Evolutionary conservation across 1,139 yeast species (phyloP).

Genomic region (Saccharomyces hybrid): DNA sequence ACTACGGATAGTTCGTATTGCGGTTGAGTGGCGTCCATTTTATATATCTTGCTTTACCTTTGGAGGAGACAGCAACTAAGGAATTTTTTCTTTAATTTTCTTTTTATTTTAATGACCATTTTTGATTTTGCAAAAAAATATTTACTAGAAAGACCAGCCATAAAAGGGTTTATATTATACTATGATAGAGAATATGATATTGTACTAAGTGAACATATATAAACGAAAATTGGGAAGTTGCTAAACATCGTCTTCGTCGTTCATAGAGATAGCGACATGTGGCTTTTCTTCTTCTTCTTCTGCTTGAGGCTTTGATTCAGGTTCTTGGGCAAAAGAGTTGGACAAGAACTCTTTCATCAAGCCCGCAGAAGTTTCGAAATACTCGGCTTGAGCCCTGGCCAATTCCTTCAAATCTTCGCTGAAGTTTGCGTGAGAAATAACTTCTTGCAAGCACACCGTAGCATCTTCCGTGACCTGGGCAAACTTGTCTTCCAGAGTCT

Average conservation of each 20-base stretch:
- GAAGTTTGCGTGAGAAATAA: conserved; percentile 67
- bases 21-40: not conserved
- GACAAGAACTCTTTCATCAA: conserved; percentile 57
- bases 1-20: not conserved
- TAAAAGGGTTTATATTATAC: not conserved
- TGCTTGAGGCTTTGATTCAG: not conserved
- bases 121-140: too few species aligned
- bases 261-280: conserved; percentile 3
- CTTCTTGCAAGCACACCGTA: conserved; percentile 74
- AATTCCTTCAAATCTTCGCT: conserved; percentile 63
- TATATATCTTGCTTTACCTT: not conserved
- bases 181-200: not conserved
- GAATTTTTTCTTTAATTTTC: too few species aligned
- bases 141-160: not conserved
- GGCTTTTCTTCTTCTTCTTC: not conserved
- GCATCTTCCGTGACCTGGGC: conserved; percentile 91
- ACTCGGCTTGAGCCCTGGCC: conserved; percentile 73
- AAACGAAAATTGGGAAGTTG: not conserved
- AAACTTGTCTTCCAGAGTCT: conserved; percentile 82
- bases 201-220: not conserved
- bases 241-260: conserved; percentile 4
- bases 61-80: too few species aligned
- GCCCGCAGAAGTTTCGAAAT: conserved; percentile 71
- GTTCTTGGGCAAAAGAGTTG: conserved; percentile 3
- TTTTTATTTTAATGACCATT: too few species aligned